These are phyloP conservation scores for Apiotrichum brassicae DNA, from an alignment of 1,284 basidiomycete genomes.

Conservation along the genomic window DNA sequence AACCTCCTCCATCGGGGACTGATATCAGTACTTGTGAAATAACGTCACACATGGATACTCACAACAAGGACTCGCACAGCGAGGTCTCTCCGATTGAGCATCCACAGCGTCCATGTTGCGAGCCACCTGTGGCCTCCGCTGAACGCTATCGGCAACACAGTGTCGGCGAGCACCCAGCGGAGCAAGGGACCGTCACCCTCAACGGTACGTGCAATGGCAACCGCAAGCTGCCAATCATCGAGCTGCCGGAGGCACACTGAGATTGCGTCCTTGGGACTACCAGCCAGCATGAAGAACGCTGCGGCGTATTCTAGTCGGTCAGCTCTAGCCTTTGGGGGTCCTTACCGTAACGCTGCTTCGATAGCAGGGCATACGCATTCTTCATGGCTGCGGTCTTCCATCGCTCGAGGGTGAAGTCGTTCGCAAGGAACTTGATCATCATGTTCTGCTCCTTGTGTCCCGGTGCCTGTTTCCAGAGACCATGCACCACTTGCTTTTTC, in stretches of 20 bases:
- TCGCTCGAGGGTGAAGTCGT: slow-evolving; percentile 77
- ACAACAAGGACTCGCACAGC: slow-evolving; percentile 56
- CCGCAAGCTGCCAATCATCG: slow-evolving; percentile 79
- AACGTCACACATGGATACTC: slow-evolving; percentile 3
- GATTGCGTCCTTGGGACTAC: slow-evolving; percentile 81
- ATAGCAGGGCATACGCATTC: slow-evolving; percentile 89
- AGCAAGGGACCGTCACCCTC: slow-evolving; percentile 78
- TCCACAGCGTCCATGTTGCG: slow-evolving; percentile 96
- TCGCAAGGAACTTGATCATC: slow-evolving; percentile 88
- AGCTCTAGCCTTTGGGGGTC: neutral
- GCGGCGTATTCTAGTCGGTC: slow-evolving; percentile 75
- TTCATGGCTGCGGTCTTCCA: slow-evolving; percentile 94
- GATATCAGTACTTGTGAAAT: neutral
- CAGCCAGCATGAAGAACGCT: slow-evolving; percentile 92
- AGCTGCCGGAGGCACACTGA: slow-evolving; percentile 85
- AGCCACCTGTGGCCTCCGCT: slow-evolving; percentile 83
- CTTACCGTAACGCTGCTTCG: slow-evolving; percentile 86
- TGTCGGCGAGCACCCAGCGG: slow-evolving; percentile 60
- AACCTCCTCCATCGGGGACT: slow-evolving; percentile 40
- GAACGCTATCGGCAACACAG: slow-evolving; percentile 78
- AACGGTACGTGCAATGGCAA: slow-evolving; percentile 75
- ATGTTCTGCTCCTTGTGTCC: slow-evolving; percentile 85
- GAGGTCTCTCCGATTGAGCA: slow-evolving; percentile 73
- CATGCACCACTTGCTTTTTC: slow-evolving; percentile 84
- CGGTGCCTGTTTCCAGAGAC: slow-evolving; percentile 89